These are phyloP conservation scores for Meyerozyma elateridarum DNA, from an alignment of 1,139 yeast species.

Conservation along the genomic window DNA sequence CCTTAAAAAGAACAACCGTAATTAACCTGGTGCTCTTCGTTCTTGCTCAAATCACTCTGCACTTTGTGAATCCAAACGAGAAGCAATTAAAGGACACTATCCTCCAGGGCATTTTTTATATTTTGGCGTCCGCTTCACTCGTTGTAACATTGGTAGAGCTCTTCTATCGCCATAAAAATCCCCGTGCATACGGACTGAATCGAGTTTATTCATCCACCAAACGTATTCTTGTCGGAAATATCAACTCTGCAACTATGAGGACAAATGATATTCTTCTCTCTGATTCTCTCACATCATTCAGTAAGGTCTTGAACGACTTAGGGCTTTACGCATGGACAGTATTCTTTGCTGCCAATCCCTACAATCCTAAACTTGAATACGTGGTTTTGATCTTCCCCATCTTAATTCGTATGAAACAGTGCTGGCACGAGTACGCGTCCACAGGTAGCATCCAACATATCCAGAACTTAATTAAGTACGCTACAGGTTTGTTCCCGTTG, in stretches of 20 bases:
- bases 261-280: slow-evolving; percentile 77
- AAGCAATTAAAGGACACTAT: slow-evolving; percentile 1
- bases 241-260: slow-evolving; percentile 52
- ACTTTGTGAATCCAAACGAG: background rate
- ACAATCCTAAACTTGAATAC: slow-evolving; percentile 41
- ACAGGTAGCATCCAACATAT: slow-evolving; percentile 54
- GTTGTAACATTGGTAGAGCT: background rate
- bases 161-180: background rate
- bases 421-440: slow-evolving; percentile 60
- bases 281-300: slow-evolving; percentile 76
- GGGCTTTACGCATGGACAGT: slow-evolving; percentile 40
- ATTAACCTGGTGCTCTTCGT: slow-evolving; percentile 21
- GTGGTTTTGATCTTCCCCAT: slow-evolving; percentile 57
- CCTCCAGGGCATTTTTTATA: background rate
- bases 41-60: slow-evolving; percentile 18
- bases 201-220: slow-evolving; percentile 45
- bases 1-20: slow-evolving; percentile 18
- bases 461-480: slow-evolving; percentile 69
- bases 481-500: slow-evolving; percentile 63
- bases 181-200: slow-evolving; percentile 30
- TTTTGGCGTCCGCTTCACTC: background rate
- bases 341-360: slow-evolving; percentile 21
- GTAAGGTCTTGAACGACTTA: slow-evolving; percentile 70
- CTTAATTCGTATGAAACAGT: slow-evolving; percentile 71
- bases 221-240: slow-evolving; percentile 52